Base-by-base conservation (phyloP, 139 green algal genomes). In the Tetradesmus obliquus region DNA sequence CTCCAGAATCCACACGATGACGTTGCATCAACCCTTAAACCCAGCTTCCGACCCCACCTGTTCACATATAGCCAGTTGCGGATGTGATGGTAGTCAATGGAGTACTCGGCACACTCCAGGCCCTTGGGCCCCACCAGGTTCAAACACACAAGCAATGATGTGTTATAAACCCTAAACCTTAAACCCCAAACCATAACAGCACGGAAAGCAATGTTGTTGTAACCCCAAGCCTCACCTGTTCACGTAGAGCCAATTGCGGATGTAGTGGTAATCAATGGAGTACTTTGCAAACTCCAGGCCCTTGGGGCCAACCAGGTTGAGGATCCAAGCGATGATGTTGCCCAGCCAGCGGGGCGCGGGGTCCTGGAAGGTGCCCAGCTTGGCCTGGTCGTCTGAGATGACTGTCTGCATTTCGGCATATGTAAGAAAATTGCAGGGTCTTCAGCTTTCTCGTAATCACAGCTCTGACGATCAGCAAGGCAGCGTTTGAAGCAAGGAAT, bases 211-310 rank as follows among this genome's bases (percentile, higher is more conserved):
- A 45, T 45, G 32, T 45, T 45, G 32, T 45, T 45, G 32, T 45
- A 66, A 9, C 57, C 51, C 8, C 15, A 10, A 8, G 3, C 81
- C 66, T 51, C 9, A 90, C 86, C 86, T 83, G 69, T 90, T 69
- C 2, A 99, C 96, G 88, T 98, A 95, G 22, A 99, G 91, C 89
- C 96, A 99, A 91, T 99, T 99, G 55, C 98, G 95, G 60, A 99
- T 97, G 93, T 96, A 98, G 94, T 99, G 98, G 90, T 99, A 99
- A 88, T 99, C 98, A 5, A 99, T 95, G 55, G 91, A 97, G 94
- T 99, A 99, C 92, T 96, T 96, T 1, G 94, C 98, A 95, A 99
- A 99, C 93, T 99, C 98, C 15, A 99, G 90, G 1, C 98, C 98
- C 90, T 98, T 98, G 3, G 98, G 98, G 4, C 86, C 96, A 51